Conservation (phyloP, 768 basidiomycete genomes). For the Tulasnella sp. region DNA sequence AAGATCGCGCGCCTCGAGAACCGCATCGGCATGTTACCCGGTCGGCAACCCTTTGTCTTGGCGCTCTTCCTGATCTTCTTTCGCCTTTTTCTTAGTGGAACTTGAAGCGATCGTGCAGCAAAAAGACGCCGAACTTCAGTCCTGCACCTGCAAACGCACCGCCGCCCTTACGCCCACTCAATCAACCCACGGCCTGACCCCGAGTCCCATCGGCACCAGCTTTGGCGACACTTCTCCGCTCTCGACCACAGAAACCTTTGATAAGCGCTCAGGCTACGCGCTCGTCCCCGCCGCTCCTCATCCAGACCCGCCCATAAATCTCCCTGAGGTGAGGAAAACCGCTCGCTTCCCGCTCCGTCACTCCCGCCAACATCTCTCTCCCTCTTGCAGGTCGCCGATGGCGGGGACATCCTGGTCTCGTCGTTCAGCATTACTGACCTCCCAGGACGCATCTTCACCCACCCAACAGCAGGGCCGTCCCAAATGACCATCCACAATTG, state of each 20-base stretch:
- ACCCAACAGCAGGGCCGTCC: not conserved
- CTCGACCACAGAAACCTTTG: not conserved
- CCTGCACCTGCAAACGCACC: constrained; percentile 10
- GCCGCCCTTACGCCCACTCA: not conserved
- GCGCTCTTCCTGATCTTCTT: not conserved
- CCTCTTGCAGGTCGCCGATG: not conserved
- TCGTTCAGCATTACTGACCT: not conserved
- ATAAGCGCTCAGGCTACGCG: not conserved
- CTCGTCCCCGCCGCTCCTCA: not conserved
- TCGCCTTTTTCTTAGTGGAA: not conserved
- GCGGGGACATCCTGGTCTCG: constrained; percentile 3
- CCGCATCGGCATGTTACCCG: constrained; percentile 8
- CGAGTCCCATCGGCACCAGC: not conserved
- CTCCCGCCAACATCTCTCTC: not conserved
- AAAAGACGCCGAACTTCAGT: constrained; percentile 11
- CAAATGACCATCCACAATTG: constrained; percentile 13
- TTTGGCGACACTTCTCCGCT: not conserved
- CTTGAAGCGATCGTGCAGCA: constrained; percentile 18
- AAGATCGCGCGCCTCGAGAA: constrained; percentile 18
- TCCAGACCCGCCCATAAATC: not conserved
- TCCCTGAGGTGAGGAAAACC: not conserved
- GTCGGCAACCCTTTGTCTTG: not conserved
- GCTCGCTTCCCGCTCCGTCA: not conserved
- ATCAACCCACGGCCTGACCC: not conserved
- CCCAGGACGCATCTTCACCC: not conserved